Conservation (phyloP, 352 stramenopile genomes). For the Pythium guiyangense region DNA sequence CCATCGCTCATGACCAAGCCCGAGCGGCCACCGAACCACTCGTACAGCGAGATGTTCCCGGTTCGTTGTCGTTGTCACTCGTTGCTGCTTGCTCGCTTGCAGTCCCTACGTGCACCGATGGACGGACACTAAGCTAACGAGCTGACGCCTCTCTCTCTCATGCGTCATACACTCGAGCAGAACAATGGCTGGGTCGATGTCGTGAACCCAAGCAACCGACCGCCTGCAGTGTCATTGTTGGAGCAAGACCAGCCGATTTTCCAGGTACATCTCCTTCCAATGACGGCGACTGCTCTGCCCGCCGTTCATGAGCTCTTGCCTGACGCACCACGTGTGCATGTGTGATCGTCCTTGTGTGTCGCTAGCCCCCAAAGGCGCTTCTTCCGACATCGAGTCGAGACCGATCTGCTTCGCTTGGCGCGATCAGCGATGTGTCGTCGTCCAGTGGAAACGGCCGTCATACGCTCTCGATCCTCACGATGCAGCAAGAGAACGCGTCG, state of each 20-base stretch:
- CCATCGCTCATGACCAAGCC: constrained; percentile 47
- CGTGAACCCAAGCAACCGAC: constrained; percentile 21
- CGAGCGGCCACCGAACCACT: constrained; percentile 69
- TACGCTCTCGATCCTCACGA: background rate
- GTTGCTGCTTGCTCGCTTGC: background rate
- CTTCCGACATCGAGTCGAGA: constrained; percentile 1
- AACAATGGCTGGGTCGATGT: constrained; percentile 72
- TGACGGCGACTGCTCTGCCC: background rate
- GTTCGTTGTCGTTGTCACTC: constrained; percentile 23
- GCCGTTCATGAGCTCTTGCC: background rate
- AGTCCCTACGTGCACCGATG: no score
- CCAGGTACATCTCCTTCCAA: constrained; percentile 3
- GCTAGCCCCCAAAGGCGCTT: background rate
- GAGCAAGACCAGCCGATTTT: constrained; percentile 4
- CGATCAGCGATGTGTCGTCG: background rate
- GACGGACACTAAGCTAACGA: no score
- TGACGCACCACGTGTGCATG: background rate
- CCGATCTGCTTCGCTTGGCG: background rate
- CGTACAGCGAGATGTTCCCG: constrained; percentile 70
- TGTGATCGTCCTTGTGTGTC: background rate
- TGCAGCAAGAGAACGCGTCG: constrained; percentile 8
- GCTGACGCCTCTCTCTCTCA: no score
- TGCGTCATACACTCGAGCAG: constrained; percentile 14
- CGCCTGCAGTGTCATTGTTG: background rate
- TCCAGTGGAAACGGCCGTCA: background rate